Percentiles rank a stretch among this genome's conserved stretches.
Conservation (phyloP, 768 basidiomycete species). For the Jaapia argillacea region DNA sequence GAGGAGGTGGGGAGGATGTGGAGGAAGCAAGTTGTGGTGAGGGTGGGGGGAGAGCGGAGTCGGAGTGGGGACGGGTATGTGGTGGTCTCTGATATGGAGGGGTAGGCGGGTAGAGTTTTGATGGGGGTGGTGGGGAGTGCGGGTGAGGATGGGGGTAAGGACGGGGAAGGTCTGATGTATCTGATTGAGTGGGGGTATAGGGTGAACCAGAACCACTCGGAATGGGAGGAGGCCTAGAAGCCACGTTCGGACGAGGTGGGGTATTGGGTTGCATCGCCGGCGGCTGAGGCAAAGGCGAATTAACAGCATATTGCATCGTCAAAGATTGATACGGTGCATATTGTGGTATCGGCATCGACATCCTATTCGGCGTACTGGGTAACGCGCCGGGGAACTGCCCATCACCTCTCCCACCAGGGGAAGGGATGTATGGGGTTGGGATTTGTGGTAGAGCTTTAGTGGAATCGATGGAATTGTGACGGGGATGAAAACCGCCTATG, state of each 20-base stretch:
- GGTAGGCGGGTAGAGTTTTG: no score
- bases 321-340: slow-evolving; percentile 16
- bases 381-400: slow-evolving; percentile 14
- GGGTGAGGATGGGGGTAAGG: slow-evolving; percentile 2
- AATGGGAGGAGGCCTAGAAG: no score
- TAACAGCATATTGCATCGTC: slow-evolving; percentile 26
- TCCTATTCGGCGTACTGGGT: slow-evolving; percentile 16
- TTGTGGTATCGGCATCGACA: slow-evolving; percentile 28
- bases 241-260: no score
- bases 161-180: no score
- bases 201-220: no score
- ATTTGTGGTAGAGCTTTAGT: slow-evolving; percentile 1
- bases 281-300: no score
- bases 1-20: slow-evolving; percentile 3
- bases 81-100: slow-evolving; percentile 12
- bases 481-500: slow-evolving; percentile 37
- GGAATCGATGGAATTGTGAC: slow-evolving; percentile 3
- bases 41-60: slow-evolving; percentile 7
- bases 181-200: no score
- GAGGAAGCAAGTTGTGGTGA: slow-evolving; percentile 5
- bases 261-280: no score
- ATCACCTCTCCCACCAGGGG: no score
- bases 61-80: slow-evolving; percentile 25
- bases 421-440: slow-evolving; percentile 2
- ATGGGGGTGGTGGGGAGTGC: slow-evolving; percentile 9